Evolutionary conservation across 495 filamentous ascomycete genomes (phyloP).

Genomic region (Xylaria flabelliformis): DNA sequence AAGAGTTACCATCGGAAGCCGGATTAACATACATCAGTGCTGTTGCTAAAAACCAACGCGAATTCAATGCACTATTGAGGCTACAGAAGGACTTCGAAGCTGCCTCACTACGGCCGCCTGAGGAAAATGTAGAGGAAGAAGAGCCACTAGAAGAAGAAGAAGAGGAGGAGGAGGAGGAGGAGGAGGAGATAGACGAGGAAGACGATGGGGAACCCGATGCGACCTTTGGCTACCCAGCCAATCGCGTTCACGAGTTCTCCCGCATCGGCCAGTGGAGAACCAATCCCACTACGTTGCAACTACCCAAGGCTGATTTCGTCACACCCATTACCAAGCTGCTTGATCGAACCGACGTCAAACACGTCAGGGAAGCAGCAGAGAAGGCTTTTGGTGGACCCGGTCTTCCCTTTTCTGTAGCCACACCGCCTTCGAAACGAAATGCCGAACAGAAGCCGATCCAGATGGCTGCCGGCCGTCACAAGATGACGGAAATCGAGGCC

Average conservation of each 20-base stretch:
- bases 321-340: constrained; percentile 72
- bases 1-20: constrained; percentile 35
- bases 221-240: constrained; percentile 24
- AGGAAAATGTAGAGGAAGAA: constrained; percentile 56
- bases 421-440: constrained; percentile 40
- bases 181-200: constrained; percentile 45
- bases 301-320: constrained; percentile 70
- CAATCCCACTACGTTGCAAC: constrained; percentile 69
- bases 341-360: constrained; percentile 68
- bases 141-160: constrained; percentile 42
- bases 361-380: constrained; percentile 72
- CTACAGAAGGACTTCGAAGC: constrained; percentile 60
- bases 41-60: constrained; percentile 55
- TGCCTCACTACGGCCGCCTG: constrained; percentile 52
- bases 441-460: constrained; percentile 71
- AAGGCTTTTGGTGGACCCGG: constrained; percentile 74
- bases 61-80: constrained; percentile 56
- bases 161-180: constrained; percentile 48
- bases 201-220: constrained; percentile 47
- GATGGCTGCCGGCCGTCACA: constrained; percentile 70
- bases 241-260: constrained; percentile 71
- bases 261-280: constrained; percentile 68
- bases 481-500: constrained; percentile 86
- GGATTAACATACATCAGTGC: constrained; percentile 47
- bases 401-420: constrained; percentile 71